Evolutionary conservation across 371 early-diverging fungal species (phyloP), one percentile per base, ranked within the genome.

Genomic region (Mortierella sp.): DNA sequence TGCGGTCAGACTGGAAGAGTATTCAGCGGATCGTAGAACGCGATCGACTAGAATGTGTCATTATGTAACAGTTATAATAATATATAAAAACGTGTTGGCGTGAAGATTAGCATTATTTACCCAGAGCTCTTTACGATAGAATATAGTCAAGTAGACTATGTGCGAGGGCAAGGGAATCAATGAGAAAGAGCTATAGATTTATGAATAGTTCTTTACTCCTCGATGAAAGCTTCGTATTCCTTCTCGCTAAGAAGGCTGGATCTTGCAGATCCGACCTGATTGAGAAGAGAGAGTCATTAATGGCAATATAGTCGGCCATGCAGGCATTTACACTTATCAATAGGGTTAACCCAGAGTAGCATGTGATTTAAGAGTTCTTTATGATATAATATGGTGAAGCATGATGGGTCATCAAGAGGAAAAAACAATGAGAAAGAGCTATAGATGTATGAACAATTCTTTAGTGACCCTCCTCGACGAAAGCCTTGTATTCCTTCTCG

Each of bases 1-100:
- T 93, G 65, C 87, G 98, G 47, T 92, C 94, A 49, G 98, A 98
- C 78, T 97, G 95, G 88, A 90, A 93, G 61, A 81, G 88, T 65
- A 96, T 98, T 57, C 91, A 94, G 62, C 90, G 92, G 71, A 90
- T 90, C 30, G 96, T 98, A 22, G 97, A 97, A 78, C 86, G 87
- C n/a, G 92, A 92, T 69, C 87, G 89, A 73, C 86, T 88, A 6
- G 91, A 91, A 51, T 92, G 92, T 75, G 77, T 68, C 52, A 83
- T 92, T 68, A 92, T 91, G 91, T 92, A 89, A 66, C 35, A 70
- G 24, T 52, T 59, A 45, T 22, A 39, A 24, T 28, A 59, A 37
- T 1, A 68, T 8, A 51, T 35, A 37, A 58, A 37, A 65, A 61
- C 14, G 28, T 6, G n/a, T 26, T 57, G 30, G 57, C 12, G 30